Evolutionary conservation across 2,329 filamentous ascomycete genomes (phyloP), one percentile per base, ranked within the genome.

Genomic region (Trematosphaeria pertusa): DNA sequence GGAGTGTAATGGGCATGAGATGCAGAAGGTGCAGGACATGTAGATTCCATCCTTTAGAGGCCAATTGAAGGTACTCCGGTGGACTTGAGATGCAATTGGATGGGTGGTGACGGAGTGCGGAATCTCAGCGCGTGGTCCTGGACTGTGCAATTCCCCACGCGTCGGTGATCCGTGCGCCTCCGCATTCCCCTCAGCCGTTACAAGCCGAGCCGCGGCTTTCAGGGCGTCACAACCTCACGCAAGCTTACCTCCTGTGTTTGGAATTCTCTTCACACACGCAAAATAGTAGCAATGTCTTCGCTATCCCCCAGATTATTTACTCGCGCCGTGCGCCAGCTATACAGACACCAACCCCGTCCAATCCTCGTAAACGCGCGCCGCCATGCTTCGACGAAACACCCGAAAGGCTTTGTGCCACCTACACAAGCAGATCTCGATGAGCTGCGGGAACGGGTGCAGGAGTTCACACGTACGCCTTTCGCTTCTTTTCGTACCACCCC

Each of bases 381-480:
- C 40, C 59, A 73, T 54, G 81, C 85, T 47, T 91, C 90, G 12
- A 84, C 81, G 17, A 89, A 89, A 68, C 86, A 88, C 64, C 85
- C 86, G 3, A 77, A 78, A 56, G 84, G 81, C 65, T 91, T 91
- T 73, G 75, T 76, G 45, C 78, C 87, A 9, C 91, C 91, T 0
- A 81, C 87, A 1, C 76, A 83, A 34, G 81, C 86, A 47, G 91
- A 96, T 45, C 81, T 96, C 6, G 74, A 86, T 17, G 91, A 96
- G 75, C 79, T 96, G 49, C 85, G 91, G 47, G 89, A 92, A 64
- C 80, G 88, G 19, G 91, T 95, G 20, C 89, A 91, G 62, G 92
- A 97, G 46, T 99, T 99, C 65, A 86, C 89, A 17, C 75, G 82
- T 79, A 63, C 20, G 46, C 34, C 10, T 11, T 7, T 30, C 37